Evolutionary conservation across 257 asterid species (phyloP).

Genomic region (Cinchona pubescens): DNA sequence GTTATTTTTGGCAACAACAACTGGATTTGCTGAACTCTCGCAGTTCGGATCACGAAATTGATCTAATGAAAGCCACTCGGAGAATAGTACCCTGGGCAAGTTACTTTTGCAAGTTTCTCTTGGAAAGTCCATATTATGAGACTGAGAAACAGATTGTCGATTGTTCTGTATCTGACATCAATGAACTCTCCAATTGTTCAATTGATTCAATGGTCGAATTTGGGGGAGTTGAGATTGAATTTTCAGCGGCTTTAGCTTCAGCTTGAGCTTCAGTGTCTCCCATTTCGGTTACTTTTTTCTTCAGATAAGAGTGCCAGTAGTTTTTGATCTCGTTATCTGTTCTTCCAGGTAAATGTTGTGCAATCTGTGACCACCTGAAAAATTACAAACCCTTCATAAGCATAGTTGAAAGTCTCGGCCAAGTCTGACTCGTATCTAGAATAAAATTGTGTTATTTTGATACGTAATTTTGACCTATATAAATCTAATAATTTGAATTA

Average conservation of each 20-base stretch:
- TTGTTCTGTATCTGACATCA: constrained; percentile 32
- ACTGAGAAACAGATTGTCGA: constrained; percentile 33
- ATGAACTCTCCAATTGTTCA: constrained; percentile 32
- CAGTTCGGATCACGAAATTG: constrained; percentile 19
- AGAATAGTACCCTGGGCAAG: constrained; percentile 61
- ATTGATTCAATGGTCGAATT: constrained; percentile 31
- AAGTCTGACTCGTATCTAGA: too few relatives aligned
- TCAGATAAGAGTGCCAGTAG: constrained; percentile 73
- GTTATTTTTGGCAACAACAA: constrained; percentile 17
- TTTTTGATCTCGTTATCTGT: constrained; percentile 77
- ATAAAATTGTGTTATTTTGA: too few relatives aligned
- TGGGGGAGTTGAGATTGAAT: constrained; percentile 14
- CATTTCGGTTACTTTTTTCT: constrained; percentile 42
- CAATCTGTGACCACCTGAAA: constrained; percentile 74
- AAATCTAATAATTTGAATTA: too few relatives aligned
- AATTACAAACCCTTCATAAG: background rate
- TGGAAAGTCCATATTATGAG: constrained; percentile 10
- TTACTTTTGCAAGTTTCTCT: constrained; percentile 26
- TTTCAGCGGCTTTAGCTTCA: constrained; percentile 15
- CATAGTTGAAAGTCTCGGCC: too few relatives aligned
- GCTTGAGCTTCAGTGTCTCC: constrained; percentile 14
- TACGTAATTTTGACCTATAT: too few relatives aligned
- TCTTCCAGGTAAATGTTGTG: constrained; percentile 69
- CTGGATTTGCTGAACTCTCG: constrained; percentile 15
- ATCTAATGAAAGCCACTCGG: constrained; percentile 74